Base-by-base conservation (phyloP, 164 flowering plant species). In the Aristolochia californica region DNA sequence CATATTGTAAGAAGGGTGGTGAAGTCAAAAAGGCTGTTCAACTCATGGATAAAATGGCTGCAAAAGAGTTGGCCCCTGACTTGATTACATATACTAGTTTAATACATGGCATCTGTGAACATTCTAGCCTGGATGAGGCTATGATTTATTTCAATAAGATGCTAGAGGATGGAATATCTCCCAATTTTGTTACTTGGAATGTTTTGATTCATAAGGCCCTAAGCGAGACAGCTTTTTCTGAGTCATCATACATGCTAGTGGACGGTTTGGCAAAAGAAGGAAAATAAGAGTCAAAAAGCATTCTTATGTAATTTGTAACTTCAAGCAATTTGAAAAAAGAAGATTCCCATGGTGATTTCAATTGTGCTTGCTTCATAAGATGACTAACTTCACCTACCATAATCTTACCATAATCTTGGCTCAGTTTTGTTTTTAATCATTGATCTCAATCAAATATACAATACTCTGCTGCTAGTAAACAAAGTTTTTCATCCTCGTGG, bases 111-210 rank as follows among this genome's bases (percentile, higher is more conserved):
- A 62, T 84, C 18, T 81, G 89, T 65, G 72, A 73, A 48, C 66
- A 64, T 61, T 52, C 18, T 53, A 75, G 72, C 53, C n/a, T 83
- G 21, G 87, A 80, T 45, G 77, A 73, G 24, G 91, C 83, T 13
- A 57, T 68, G 63, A 56, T 53, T 68, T 79, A 56, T 69, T 74
- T 87, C 62, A 40, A 74, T 5, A 85, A 61, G 70, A 82, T 87
- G 91, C 8, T 87, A 49, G 66, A 60, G 55, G 80, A 72, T 68
- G 90, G 84, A 25, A 45, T 80, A 43, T 56, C 53, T 13, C 95
- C 95, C 17, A 80, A 77, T 69, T 20, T 69, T 47, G 75, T 76
- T 48, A 74, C 80, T 25, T 89, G 97, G 95, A 78, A 76, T 72
- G 72, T 78, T 45, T 65, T 87, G 25, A 80, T 87, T 21, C 78